Evolutionary conservation across 1,284 basidiomycete genomes (phyloP).

Genomic region (Puccinia hordei): DNA sequence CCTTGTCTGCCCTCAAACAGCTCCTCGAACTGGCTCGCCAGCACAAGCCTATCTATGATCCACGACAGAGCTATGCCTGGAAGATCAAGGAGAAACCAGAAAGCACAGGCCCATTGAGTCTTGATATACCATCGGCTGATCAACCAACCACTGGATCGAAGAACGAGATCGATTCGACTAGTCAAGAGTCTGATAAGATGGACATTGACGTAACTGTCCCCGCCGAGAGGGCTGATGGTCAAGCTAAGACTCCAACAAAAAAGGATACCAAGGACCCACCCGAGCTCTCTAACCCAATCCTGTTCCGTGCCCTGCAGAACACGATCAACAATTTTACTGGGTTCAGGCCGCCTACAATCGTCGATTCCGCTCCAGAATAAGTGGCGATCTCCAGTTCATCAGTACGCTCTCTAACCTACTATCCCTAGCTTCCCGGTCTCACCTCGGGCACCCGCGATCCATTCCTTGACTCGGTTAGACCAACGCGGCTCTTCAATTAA

Average conservation of each 20-base stretch:
- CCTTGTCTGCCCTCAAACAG: constrained; percentile 56
- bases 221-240: background rate
- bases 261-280: constrained; percentile 6
- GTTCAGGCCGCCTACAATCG: constrained; percentile 7
- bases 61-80: constrained; percentile 44
- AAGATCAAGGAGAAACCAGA: constrained; percentile 30
- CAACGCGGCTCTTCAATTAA: background rate
- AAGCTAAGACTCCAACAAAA: constrained; percentile 3
- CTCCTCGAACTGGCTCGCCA: constrained; percentile 40
- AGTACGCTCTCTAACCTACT: background rate
- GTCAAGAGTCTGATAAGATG: constrained; percentile 20
- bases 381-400: background rate
- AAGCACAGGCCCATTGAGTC: background rate
- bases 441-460: background rate
- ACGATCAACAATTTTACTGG: constrained; percentile 20
- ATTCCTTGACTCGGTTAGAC: background rate
- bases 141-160: background rate
- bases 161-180: background rate
- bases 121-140: background rate
- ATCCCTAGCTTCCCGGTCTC: background rate
- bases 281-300: constrained; percentile 53
- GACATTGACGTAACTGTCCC: background rate
- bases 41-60: constrained; percentile 44
- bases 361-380: background rate
- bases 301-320: constrained; percentile 54